These are phyloP conservation scores for Phtheirospermum japonicum DNA, from an alignment of 257 asterid species.

Conservation along the genomic window DNA sequence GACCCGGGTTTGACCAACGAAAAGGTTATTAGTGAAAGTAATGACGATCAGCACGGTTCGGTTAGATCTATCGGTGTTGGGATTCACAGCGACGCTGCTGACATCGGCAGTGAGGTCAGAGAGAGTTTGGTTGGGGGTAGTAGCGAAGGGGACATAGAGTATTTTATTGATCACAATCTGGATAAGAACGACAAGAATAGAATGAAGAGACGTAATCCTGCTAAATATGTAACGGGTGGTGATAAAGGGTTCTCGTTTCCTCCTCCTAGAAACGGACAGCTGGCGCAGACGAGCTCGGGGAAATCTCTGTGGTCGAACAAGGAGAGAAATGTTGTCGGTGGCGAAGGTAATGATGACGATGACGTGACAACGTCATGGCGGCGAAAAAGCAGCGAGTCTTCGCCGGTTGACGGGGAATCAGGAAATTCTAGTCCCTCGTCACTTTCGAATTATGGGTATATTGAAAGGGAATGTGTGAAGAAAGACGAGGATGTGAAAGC, in stretches of 20 bases:
- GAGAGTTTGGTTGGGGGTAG: slow-evolving; percentile 93
- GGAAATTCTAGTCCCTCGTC: slow-evolving; percentile 80
- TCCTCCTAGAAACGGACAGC: slow-evolving; percentile 70
- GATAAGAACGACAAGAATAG: slow-evolving; percentile 42
- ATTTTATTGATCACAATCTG: slow-evolving; percentile 50
- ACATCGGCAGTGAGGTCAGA: slow-evolving; percentile 87
- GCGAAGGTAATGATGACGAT: slow-evolving; percentile 54
- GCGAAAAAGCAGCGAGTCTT: slow-evolving; percentile 57
- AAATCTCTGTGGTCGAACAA: slow-evolving; percentile 67
- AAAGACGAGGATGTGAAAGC: slow-evolving; percentile 47
- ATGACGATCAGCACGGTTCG: slow-evolving; percentile 87
- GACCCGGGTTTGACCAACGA: slow-evolving; percentile 55
- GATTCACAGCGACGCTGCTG: slow-evolving; percentile 89
- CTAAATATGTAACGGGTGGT: slow-evolving; percentile 37
- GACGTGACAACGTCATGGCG: slow-evolving; percentile 60
- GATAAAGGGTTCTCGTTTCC: slow-evolving; percentile 87
- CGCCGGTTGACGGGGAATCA: slow-evolving; percentile 64
- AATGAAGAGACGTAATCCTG: slow-evolving; percentile 42
- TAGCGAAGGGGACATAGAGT: slow-evolving; percentile 87
- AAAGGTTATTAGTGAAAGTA: slow-evolving; percentile 47
- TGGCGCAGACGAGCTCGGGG: slow-evolving; percentile 47
- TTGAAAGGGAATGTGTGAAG: slow-evolving; percentile 51
- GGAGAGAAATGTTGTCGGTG: slow-evolving; percentile 39
- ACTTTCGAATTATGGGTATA: slow-evolving; percentile 63
- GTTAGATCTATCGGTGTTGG: slow-evolving; percentile 97